phyloP scores from a whole-genome alignment of 1,284 basidiomycete genomes.

The Testicularia cyperi region DNA sequence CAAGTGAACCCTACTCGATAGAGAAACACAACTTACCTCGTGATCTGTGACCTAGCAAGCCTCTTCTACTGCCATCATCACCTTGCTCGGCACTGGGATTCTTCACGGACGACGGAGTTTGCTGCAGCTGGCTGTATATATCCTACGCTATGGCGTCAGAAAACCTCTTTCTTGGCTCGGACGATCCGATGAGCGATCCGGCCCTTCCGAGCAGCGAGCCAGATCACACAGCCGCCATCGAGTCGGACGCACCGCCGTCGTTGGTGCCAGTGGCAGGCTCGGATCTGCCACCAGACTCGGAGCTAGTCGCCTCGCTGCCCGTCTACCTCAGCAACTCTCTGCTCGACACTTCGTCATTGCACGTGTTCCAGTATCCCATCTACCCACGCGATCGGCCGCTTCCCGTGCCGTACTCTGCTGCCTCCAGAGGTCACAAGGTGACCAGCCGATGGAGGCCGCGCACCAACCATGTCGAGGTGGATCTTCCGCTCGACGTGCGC shows the following conservation, averaged over 20 bases:
- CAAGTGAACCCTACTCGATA: too few species aligned
- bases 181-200: slow-evolving; percentile 1
- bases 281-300: slow-evolving; percentile 34
- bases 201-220: too few species aligned
- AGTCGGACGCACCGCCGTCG: background rate
- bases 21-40: too few species aligned
- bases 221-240: background rate
- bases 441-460: slow-evolving; percentile 52
- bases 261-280: slow-evolving; percentile 12
- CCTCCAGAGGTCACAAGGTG: slow-evolving; percentile 43
- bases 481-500: slow-evolving; percentile 54
- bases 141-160: slow-evolving; percentile 17
- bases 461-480: slow-evolving; percentile 54
- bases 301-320: slow-evolving; percentile 53
- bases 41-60: too few species aligned
- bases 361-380: slow-evolving; percentile 57
- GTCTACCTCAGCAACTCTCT: slow-evolving; percentile 53
- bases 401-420: slow-evolving; percentile 51
- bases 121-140: too few species aligned
- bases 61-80: background rate
- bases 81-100: background rate
- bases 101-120: too few species aligned
- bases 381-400: slow-evolving; percentile 48
- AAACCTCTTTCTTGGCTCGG: slow-evolving; percentile 16
- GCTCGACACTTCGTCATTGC: slow-evolving; percentile 35